Evolutionary conservation across 2,329 filamentous ascomycete genomes (phyloP).

Genomic region (Phialophora chinensis): DNA sequence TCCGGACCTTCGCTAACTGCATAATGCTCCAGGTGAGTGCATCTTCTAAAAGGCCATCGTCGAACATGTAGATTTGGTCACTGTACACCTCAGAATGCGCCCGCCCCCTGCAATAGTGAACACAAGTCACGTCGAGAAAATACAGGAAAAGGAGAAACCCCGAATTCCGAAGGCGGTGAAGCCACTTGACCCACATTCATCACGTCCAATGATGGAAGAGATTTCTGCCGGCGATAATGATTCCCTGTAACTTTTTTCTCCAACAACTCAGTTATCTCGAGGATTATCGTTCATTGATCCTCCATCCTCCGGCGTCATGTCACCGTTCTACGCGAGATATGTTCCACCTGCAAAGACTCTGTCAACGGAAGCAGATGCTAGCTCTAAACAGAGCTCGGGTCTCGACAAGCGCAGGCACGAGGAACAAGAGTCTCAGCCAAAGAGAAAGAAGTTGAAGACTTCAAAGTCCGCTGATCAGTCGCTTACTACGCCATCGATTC

Average conservation of each 20-base stretch:
- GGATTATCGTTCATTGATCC: neutral
- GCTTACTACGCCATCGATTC: neutral
- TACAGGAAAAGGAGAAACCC: neutral
- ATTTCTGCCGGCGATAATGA: constrained; percentile 21
- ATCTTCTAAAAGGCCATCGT: neutral
- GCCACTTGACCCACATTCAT: neutral
- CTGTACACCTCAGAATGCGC: neutral
- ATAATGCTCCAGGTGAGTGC: neutral
- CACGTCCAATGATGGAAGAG: neutral
- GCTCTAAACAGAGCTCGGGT: neutral
- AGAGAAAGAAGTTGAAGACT: constrained; percentile 48
- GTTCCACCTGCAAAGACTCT: constrained; percentile 46
- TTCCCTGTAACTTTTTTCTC: constrained; percentile 17
- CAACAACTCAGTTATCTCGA: constrained; percentile 7
- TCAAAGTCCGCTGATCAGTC: constrained; percentile 34
- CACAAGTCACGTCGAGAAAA: neutral
- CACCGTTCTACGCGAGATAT: constrained; percentile 55
- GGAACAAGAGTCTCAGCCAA: constrained; percentile 38
- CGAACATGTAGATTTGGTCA: neutral
- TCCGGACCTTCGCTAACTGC: neutral
- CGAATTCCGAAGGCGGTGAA: constrained; percentile 18
- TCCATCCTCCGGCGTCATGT: constrained; percentile 46
- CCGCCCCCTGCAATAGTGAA: neutral
- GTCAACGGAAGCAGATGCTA: neutral
- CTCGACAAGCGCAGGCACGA: constrained; percentile 42